These are phyloP conservation scores for Terfezia boudieri DNA, from an alignment of 495 filamentous ascomycete species.

Conservation along the genomic window DNA sequence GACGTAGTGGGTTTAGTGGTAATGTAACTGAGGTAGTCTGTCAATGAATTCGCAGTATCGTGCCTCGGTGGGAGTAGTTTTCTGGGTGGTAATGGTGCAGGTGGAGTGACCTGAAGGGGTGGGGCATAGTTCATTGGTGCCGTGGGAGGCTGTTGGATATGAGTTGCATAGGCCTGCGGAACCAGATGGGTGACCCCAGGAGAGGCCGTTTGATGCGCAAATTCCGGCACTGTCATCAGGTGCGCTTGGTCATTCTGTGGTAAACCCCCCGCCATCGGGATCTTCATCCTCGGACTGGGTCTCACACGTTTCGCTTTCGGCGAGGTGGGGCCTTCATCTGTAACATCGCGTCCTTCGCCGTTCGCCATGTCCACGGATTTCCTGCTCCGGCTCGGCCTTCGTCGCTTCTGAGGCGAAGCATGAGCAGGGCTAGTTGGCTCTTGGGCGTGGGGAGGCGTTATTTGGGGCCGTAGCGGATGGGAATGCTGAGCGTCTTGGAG, in stretches of 20 bases:
- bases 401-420: no score
- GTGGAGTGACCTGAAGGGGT: neutral
- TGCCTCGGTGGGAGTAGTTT: neutral
- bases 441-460: no score
- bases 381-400: no score
- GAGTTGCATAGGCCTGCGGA: no score
- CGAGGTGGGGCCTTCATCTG: neutral
- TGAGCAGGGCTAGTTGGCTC: no score
- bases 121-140: neutral
- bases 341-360: no score
- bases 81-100: neutral
- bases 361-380: no score
- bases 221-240: no score
- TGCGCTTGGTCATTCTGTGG: neutral
- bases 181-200: no score
- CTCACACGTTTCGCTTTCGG: neutral
- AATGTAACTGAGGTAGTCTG: neutral
- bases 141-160: neutral
- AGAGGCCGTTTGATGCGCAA: no score
- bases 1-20: neutral
- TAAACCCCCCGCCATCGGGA: neutral
- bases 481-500: neutral
- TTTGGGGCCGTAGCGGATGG: no score
- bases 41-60: neutral
- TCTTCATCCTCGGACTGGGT: neutral